phyloP scores from a whole-genome alignment of 352 stramenopile species.

The Phytophthora tentaculata region DNA sequence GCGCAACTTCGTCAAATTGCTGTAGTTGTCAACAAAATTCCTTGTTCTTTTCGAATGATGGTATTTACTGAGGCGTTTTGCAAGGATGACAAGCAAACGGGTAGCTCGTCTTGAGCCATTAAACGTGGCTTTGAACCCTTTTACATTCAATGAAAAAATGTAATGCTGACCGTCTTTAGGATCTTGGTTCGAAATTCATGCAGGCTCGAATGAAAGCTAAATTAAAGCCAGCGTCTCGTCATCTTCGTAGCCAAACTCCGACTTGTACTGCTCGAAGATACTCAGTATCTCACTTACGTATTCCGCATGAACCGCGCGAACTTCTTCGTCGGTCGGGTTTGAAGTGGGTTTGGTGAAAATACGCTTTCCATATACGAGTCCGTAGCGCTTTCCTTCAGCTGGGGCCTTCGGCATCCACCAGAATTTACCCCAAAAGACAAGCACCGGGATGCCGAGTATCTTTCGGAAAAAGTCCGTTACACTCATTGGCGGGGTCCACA shows the following conservation, averaged over 20 bases:
- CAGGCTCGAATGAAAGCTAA: neutral
- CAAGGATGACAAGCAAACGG: neutral
- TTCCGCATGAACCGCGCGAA: conserved; percentile 31
- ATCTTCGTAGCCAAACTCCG: neutral
- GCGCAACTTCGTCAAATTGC: conserved; percentile 10
- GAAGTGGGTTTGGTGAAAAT: conserved; percentile 24
- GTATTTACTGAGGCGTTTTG: conserved; percentile 14
- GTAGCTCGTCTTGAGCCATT: neutral
- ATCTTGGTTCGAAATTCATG: neutral
- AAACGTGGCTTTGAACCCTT: neutral
- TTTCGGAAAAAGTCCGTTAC: conserved; percentile 35
- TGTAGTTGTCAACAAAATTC: conserved; percentile 4
- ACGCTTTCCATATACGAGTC: conserved; percentile 48
- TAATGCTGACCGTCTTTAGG: neutral
- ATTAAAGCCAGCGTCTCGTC: neutral
- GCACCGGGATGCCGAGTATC: conserved; percentile 35
- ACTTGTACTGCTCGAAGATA: neutral
- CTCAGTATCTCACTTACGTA: conserved; percentile 35
- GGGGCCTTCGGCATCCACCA: conserved; percentile 42
- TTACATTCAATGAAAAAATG: neutral
- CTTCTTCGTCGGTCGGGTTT: conserved; percentile 36
- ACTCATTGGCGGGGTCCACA: conserved; percentile 38
- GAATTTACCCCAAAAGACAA: conserved; percentile 50
- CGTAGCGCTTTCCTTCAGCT: conserved; percentile 31
- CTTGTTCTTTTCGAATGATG: conserved; percentile 8